Evolutionary conservation across 352 stramenopile species (phyloP).

Genomic region (Sclerospora graminicola): DNA sequence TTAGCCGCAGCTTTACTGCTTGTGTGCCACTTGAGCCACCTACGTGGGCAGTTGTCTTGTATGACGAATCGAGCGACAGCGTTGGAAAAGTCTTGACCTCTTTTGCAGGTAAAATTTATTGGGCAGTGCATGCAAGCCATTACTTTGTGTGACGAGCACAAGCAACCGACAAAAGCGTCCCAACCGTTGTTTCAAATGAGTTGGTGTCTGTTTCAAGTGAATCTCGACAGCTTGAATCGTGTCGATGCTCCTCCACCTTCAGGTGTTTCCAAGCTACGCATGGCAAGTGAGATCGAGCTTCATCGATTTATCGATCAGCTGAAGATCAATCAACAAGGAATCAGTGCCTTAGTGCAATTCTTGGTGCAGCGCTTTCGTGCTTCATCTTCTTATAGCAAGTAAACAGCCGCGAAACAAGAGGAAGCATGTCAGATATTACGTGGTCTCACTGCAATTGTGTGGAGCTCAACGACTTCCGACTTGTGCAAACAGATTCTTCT

Average conservation of each 20-base stretch:
- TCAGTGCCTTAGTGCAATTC: conserved; percentile 43
- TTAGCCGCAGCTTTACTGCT: conserved; percentile 35
- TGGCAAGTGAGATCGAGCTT: conserved; percentile 27
- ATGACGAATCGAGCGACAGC: no score
- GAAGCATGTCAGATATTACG: conserved; percentile 36
- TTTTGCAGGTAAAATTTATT: conserved; percentile 43
- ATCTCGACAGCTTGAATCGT: conserved; percentile 36
- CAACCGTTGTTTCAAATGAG: conserved; percentile 47
- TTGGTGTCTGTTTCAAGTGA: conserved; percentile 47
- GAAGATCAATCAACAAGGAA: conserved; percentile 38
- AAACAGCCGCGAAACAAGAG: conserved; percentile 7
- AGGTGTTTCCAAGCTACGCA: conserved; percentile 22
- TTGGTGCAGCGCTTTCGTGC: conserved; percentile 44
- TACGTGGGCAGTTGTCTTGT: conserved; percentile 6
- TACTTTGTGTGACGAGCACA: conserved; percentile 24
- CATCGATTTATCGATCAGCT: conserved; percentile 34
- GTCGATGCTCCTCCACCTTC: background rate
- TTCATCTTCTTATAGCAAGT: conserved; percentile 10
- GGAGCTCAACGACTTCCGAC: no score
- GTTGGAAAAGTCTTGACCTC: no score
- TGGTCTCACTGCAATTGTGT: conserved; percentile 38
- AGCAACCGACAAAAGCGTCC: conserved; percentile 2
- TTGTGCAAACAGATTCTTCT: no score
- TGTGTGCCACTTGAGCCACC: conserved; percentile 39
- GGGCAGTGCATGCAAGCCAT: conserved; percentile 45